Evolutionary conservation across 495 filamentous ascomycete species (phyloP).

Genomic region (Talaromyces adpressus): DNA sequence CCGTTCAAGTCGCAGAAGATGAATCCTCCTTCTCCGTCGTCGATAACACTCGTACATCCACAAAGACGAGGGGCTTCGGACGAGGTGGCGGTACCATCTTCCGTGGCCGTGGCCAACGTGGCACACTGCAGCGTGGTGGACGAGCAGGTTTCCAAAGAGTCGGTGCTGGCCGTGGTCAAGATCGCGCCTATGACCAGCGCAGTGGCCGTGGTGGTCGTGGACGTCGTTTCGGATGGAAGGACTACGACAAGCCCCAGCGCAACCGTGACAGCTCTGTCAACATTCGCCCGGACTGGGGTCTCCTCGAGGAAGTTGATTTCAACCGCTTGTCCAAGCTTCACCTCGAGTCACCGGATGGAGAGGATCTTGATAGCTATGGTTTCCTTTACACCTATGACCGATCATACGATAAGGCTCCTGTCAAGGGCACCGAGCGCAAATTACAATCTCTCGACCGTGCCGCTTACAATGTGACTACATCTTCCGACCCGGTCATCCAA

Average conservation of each 20-base stretch:
- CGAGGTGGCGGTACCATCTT: conserved; percentile 80
- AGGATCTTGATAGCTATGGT: conserved; percentile 90
- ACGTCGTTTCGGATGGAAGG: conserved; percentile 94
- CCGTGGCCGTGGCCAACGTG: conserved; percentile 70
- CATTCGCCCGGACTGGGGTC: conserved; percentile 88
- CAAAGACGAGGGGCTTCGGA: conserved; percentile 77
- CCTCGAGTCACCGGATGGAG: conserved; percentile 86
- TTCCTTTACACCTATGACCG: conserved; percentile 98
- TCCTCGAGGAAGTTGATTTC: conserved; percentile 98
- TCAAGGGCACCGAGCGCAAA: conserved; percentile 79
- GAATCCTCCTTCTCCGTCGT: conserved; percentile 97
- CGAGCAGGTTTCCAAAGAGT: conserved; percentile 61
- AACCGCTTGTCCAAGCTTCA: conserved; percentile 90
- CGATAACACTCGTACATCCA: conserved; percentile 79
- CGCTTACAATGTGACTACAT: conserved; percentile 96
- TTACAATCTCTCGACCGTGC: conserved; percentile 84
- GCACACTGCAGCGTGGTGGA: conserved; percentile 37
- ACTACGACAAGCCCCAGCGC: conserved; percentile 95
- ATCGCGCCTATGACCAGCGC: conserved; percentile 57
- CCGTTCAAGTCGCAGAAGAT: conserved; percentile 84
- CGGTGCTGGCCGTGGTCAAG: conserved; percentile 56
- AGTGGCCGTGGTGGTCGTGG: conserved; percentile 53
- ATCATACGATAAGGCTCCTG: conserved; percentile 82
- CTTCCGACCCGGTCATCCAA: conserved; percentile 92
- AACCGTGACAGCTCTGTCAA: conserved; percentile 92